Base-by-base conservation (phyloP, 2,329 filamentous ascomycete genomes). In the Aspergillus arachidicola region DNA sequence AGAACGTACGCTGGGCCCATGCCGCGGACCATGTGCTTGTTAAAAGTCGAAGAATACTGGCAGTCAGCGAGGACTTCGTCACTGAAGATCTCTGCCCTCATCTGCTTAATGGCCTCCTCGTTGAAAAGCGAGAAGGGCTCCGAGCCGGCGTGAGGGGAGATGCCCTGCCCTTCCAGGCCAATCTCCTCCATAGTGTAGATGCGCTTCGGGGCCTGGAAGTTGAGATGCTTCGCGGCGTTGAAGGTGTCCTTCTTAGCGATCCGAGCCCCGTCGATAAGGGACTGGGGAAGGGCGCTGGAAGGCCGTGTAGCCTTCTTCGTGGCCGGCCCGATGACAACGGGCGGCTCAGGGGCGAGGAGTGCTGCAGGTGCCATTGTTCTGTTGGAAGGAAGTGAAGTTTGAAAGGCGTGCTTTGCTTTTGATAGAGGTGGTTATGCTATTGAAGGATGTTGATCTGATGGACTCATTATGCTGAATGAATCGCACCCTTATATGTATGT, bases 91-190 rank as follows among this genome's bases (percentile, higher is more conserved):
- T 90, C 87, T 1, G 76, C 76, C 63, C 87, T 80, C 81, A 90
- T 89, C 61, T 84, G 81, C 69, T 83, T 75, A 46, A 90, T 81
- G 1, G 87, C 87, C 57, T 88, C 86, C 26, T 81, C 70, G 7
- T 84, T 85, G 74, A 90, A 90, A 26, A 90, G 81, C 1, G 80
- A 79, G 73, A 90, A 90, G 0, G 87, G 87, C 60, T 88, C 83
- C 0, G 87, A 87, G 54, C 87, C 86, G 2, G 87, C 88, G 55
- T 85, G 79, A 1, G 83, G 83, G 1, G 88, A 90, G 28, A 90
- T 82, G 2, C 87, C 87, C 26, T 78, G 80, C 55, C 82, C 80
- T 23, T 84, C 80, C 3, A 80, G 72, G 11, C 69, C 68, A 16
- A 69, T 41, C 23, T 89, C 87, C 68, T 84, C 80, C 87, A 89